Evolutionary conservation across 2,329 filamentous ascomycete species (phyloP).

Genomic region (Aspergillus aculeatus): DNA sequence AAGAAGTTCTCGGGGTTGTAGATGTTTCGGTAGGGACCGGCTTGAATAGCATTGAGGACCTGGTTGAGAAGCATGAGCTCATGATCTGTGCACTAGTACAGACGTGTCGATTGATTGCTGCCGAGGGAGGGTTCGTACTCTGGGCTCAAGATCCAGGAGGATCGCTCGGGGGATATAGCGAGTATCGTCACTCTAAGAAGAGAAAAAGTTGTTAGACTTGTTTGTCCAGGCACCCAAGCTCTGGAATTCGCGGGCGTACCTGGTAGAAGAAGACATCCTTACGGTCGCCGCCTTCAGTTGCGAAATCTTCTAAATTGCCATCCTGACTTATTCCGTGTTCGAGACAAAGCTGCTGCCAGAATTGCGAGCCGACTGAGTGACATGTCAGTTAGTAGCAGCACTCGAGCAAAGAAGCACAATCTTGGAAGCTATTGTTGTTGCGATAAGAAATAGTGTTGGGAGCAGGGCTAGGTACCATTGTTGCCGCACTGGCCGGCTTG

Average conservation of each 20-base stretch:
- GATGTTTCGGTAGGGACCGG: slow-evolving; percentile 93
- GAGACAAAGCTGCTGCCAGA: slow-evolving; percentile 98
- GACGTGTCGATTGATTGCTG: slow-evolving; percentile 1
- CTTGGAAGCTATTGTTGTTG: slow-evolving; percentile 22
- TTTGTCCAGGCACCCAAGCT: not conserved
- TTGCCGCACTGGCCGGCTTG: slow-evolving; percentile 99
- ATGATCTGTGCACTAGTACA: slow-evolving; percentile 4
- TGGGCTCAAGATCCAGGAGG: slow-evolving; percentile 88
- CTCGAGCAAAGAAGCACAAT: not conserved
- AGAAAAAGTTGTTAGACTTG: not conserved
- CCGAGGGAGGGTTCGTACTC: slow-evolving; percentile 53
- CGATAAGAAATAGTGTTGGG: slow-evolving; percentile 41
- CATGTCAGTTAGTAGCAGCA: slow-evolving; percentile 32
- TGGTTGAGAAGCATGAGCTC: slow-evolving; percentile 25
- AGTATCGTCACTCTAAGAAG: slow-evolving; percentile 81
- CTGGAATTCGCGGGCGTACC: slow-evolving; percentile 30
- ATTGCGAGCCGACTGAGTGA: slow-evolving; percentile 81
- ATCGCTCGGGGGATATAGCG: slow-evolving; percentile 97
- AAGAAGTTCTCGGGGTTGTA: slow-evolving; percentile 99
- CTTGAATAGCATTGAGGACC: slow-evolving; percentile 91
- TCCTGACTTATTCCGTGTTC: slow-evolving; percentile 98
- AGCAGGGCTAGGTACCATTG: slow-evolving; percentile 67
- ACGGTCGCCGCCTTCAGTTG: slow-evolving; percentile 93
- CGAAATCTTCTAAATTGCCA: slow-evolving; percentile 95
- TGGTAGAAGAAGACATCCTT: slow-evolving; percentile 99